Evolutionary conservation across 441 rosid genomes (phyloP), one percentile per base, ranked within the genome.

Genomic region (Erodium trifolium): DNA sequence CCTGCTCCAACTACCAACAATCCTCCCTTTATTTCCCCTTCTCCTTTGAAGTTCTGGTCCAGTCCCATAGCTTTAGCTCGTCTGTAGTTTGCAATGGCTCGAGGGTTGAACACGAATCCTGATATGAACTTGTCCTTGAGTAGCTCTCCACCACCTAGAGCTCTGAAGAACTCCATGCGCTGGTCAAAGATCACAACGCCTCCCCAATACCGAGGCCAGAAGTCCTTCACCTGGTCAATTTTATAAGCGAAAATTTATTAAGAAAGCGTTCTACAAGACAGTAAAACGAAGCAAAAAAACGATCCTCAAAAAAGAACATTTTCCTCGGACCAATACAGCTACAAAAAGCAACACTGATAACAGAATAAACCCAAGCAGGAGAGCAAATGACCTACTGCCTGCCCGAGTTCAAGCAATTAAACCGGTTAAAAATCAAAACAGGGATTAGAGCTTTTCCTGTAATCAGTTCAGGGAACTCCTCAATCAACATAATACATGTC

Each of bases 201-300:
- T 0, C 92, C 92, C 90, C 92, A 88, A 65, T 87, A 88, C 5
- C 85, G 75, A 7, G 91, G 94, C 91, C 94, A 84, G 80, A 87
- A 87, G 78, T 85, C 82, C 69, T 79, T 81, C 27, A 87, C 82
- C 91, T 86, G 77, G n/a, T n/a, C n/a, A n/a, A n/a, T n/a, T n/a
- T n/a, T n/a, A 23, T 23, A 23, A 23, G 27, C 27, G 27, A 23
- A 23, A 23, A 23, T 23, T 23, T 23, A 23, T 23, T 23, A 23
- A 23, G 27, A 0, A 23, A 23, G 0, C 27, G 27, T 23, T 23
- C 27, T 23, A 23, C 27, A 23, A 23, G 0, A 23, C 27, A 2
- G 27, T 23, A 23, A 23, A 23, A 23, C 27, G 27, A 23, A 23
- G 27, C 27, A 23, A 23, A 2, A 23, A 23, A 23, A 23, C 27